A percentile compares a stretch with the other conserved stretches of the same genome.
phyloP scores from a whole-genome alignment of 768 basidiomycete species.

The Phaeotremella fagi region DNA sequence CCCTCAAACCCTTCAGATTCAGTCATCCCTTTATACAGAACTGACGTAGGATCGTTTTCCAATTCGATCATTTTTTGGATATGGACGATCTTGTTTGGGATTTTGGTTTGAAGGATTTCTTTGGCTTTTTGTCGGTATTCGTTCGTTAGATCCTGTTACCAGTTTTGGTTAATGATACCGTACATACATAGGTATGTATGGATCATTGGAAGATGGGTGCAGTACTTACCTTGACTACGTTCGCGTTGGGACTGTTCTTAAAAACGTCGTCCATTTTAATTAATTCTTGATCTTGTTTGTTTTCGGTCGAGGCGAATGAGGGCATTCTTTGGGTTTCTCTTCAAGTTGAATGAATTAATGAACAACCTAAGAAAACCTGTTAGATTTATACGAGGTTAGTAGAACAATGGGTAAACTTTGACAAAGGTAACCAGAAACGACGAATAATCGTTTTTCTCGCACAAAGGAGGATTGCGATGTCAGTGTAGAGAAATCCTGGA shows the following conservation, averaged over 20 bases:
- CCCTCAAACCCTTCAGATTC: no score
- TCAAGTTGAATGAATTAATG: background rate
- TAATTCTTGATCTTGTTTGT: background rate
- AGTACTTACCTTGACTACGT: constrained; percentile 23
- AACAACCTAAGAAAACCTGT: no score
- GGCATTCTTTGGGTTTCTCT: background rate
- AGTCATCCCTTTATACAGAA: no score
- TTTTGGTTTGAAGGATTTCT: constrained; percentile 21
- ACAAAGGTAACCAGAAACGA: no score
- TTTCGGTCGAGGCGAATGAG: background rate
- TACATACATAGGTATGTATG: no score
- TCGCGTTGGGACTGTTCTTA: constrained; percentile 21
- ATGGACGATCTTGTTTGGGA: constrained; percentile 29
- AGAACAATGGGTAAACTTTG: no score
- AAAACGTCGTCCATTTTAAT: constrained; percentile 29
- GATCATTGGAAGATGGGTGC: no score
- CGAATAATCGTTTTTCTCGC: no score
- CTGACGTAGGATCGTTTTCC: constrained; percentile 24
- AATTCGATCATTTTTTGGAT: constrained; percentile 16
- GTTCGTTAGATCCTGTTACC: constrained; percentile 22
- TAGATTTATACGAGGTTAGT: no score
- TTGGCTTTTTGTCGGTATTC: constrained; percentile 20
- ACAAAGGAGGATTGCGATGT: no score
- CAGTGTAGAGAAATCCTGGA: no score
- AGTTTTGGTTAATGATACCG: no score